Conservation (phyloP, 1,284 basidiomycete species). For the Retiboletus flavoniger region DNA sequence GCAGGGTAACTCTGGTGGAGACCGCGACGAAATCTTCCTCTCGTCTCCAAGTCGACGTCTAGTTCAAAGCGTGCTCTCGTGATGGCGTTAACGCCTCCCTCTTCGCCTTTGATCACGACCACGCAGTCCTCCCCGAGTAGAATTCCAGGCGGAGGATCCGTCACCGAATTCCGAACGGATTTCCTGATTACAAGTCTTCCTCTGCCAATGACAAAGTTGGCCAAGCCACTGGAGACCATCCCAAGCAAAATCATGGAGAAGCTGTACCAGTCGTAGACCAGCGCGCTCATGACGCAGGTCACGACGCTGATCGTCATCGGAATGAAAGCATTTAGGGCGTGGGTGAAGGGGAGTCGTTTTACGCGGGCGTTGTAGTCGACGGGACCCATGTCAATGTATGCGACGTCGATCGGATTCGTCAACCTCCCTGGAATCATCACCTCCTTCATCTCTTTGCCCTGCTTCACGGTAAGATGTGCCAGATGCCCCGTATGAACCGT, state of each 20-base stretch:
- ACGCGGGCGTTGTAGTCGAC: constrained; percentile 16
- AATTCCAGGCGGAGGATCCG: constrained; percentile 25
- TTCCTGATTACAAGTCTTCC: constrained; percentile 24
- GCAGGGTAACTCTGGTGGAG: constrained; percentile 10
- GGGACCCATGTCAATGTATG: constrained; percentile 22
- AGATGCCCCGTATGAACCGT: constrained; percentile 27
- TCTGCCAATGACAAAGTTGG: constrained; percentile 23
- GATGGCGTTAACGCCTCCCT: constrained; percentile 12
- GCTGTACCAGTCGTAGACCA: constrained; percentile 27
- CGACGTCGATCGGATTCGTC: constrained; percentile 21
- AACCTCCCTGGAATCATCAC: constrained; percentile 20
- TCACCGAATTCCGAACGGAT: constrained; percentile 12
- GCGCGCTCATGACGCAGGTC: constrained; percentile 21
- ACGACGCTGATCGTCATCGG: constrained; percentile 22
- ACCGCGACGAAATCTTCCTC: constrained; percentile 1
- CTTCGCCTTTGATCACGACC: constrained; percentile 22
- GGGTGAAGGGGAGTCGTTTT: constrained; percentile 7
- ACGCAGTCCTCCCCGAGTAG: constrained; percentile 17
- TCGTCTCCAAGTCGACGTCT: constrained; percentile 9
- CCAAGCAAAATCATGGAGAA: constrained; percentile 34
- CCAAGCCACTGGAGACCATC: constrained; percentile 30
- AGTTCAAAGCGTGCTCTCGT: constrained; percentile 17
- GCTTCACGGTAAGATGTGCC: constrained; percentile 24
- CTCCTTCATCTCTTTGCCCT: constrained; percentile 11
- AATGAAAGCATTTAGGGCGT: constrained; percentile 14